Conservation (phyloP, 2,329 filamentous ascomycete genomes). For the Aspergillus clavatus region DNA sequence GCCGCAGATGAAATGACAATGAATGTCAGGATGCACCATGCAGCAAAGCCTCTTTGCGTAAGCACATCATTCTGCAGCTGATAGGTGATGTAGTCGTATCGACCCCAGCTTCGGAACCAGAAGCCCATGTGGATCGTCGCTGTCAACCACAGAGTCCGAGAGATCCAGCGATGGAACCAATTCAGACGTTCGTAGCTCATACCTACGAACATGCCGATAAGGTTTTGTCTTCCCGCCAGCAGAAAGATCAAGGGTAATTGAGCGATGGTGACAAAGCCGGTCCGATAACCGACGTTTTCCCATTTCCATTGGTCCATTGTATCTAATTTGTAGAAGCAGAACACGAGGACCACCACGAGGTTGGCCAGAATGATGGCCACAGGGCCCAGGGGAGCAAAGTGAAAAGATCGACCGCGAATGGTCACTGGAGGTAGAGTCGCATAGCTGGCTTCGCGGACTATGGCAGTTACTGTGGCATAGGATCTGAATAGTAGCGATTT, state of each 20-base stretch:
- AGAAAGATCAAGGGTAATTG: slow-evolving; percentile 55
- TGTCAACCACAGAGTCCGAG: slow-evolving; percentile 49
- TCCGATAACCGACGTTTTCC: slow-evolving; percentile 55
- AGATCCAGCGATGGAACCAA: slow-evolving; percentile 51
- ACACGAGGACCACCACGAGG: slow-evolving; percentile 47
- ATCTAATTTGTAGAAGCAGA: slow-evolving; percentile 54
- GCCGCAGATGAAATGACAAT: slow-evolving; percentile 49
- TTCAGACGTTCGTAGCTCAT: slow-evolving; percentile 49
- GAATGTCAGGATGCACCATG: slow-evolving; percentile 50
- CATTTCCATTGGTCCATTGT: slow-evolving; percentile 46
- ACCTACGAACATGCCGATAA: slow-evolving; percentile 46
- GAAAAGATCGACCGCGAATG: slow-evolving; percentile 27
- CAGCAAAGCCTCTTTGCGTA: slow-evolving; percentile 49
- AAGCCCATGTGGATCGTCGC: slow-evolving; percentile 53
- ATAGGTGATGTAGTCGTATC: slow-evolving; percentile 47
- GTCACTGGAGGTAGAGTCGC: slow-evolving; percentile 38
- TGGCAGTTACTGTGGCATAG: slow-evolving; percentile 51
- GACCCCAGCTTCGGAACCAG: slow-evolving; percentile 50
- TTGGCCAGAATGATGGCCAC: slow-evolving; percentile 40
- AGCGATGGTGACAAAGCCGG: slow-evolving; percentile 49
- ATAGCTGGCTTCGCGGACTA: slow-evolving; percentile 51
- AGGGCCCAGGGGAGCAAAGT: slow-evolving; percentile 39
- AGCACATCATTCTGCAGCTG: slow-evolving; percentile 48
- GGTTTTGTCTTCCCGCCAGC: slow-evolving; percentile 52
- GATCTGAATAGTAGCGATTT: slow-evolving; percentile 44